Evolutionary conservation across 2,329 filamentous ascomycete species (phyloP).

Genomic region (Xylariomycetidae sp.): DNA sequence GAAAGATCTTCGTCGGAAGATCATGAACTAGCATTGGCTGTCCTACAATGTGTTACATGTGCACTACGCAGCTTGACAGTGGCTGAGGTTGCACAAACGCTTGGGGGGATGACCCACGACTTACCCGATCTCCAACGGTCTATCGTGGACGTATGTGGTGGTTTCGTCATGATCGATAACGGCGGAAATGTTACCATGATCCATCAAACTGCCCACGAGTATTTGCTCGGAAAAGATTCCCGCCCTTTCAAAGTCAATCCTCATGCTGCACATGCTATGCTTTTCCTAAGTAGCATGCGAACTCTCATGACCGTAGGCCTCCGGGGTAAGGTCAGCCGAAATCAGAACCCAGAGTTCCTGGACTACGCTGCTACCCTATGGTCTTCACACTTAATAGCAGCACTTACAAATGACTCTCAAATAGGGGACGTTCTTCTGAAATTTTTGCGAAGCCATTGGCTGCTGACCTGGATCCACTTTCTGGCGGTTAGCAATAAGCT

Average conservation of each 20-base stretch:
- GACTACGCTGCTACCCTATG: slow-evolving; percentile 21
- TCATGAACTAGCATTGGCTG: slow-evolving; percentile 11
- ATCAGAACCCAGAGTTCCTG: slow-evolving; percentile 9
- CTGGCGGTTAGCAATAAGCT: slow-evolving; percentile 21
- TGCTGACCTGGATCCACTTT: slow-evolving; percentile 30
- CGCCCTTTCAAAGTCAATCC: slow-evolving; percentile 11
- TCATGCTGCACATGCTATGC: slow-evolving; percentile 10
- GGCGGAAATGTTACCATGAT: slow-evolving; percentile 23
- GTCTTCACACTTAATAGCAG: slow-evolving; percentile 19
- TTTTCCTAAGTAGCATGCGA: slow-evolving; percentile 18
- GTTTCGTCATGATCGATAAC: slow-evolving; percentile 27
- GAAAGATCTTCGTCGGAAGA: slow-evolving; percentile 6
- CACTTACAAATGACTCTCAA: slow-evolving; percentile 4
- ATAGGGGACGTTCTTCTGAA: slow-evolving; percentile 12
- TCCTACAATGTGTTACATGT: slow-evolving; percentile 21
- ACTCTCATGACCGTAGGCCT: slow-evolving; percentile 12
- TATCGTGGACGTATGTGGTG: slow-evolving; percentile 25
- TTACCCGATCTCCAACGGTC: slow-evolving; percentile 21
- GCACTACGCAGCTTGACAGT: slow-evolving; percentile 18
- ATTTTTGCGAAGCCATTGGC: slow-evolving; percentile 18
- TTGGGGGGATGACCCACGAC: slow-evolving; percentile 11
- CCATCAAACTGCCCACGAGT: slow-evolving; percentile 32
- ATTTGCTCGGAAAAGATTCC: slow-evolving; percentile 14
- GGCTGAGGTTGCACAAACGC: slow-evolving; percentile 17
- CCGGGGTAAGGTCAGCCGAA: slow-evolving; percentile 6